phyloP scores from a whole-genome alignment of 208 protist genomes.

The Endotrypanum monterogeii region DNA sequence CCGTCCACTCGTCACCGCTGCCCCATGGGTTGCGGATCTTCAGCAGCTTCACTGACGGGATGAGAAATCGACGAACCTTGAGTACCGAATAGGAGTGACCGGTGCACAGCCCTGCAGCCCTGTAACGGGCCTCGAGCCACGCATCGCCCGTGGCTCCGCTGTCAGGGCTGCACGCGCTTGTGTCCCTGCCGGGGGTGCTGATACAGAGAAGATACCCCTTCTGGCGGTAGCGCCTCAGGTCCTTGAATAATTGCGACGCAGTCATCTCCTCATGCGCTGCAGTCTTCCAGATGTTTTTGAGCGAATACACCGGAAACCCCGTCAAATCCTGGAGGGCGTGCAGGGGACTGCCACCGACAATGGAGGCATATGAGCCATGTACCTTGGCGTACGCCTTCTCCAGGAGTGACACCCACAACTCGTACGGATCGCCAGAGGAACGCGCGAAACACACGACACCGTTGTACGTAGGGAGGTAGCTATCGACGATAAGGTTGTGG shows the following conservation, averaged over 20 bases:
- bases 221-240: too few species aligned
- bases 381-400: conserved; percentile 93
- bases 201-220: too few species aligned
- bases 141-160: too few species aligned
- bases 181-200: too few species aligned
- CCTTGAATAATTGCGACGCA: too few species aligned
- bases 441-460: conserved; percentile 48
- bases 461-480: conserved; percentile 49
- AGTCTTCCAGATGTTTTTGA: conserved; percentile 26
- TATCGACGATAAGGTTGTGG: conserved; percentile 72
- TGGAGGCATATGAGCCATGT: conserved; percentile 75
- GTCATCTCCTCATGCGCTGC: too few species aligned
- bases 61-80: conserved; percentile 53
- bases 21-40: conserved; percentile 84
- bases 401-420: conserved; percentile 83
- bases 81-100: conserved; percentile 76
- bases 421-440: conserved; percentile 48
- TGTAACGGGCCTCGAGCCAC: too few species aligned
- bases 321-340: conserved; percentile 86
- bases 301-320: conserved; percentile 55
- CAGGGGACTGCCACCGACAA: conserved; percentile 72
- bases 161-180: too few species aligned
- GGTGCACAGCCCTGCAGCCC: conserved; percentile 55
- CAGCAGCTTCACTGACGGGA: too few species aligned
- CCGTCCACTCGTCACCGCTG: conserved; percentile 64